Evolutionary conservation across 192 early-diverging fungal genomes (phyloP).

Genomic region (Allomyces arbusculus): DNA sequence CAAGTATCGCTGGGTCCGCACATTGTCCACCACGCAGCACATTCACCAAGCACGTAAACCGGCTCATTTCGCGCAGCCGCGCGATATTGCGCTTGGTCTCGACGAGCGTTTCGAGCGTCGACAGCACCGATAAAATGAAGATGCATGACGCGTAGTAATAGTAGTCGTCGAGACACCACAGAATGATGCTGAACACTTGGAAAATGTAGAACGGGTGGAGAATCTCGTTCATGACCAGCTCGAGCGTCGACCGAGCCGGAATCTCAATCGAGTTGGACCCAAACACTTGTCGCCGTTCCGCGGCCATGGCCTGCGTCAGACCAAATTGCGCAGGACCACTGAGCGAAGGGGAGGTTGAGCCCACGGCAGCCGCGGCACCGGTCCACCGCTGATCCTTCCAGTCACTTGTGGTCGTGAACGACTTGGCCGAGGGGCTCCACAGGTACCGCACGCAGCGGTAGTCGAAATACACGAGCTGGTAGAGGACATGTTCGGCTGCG

Average conservation of each 20-base stretch:
- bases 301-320: slow-evolving; percentile 23
- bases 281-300: slow-evolving; percentile 42
- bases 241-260: slow-evolving; percentile 33
- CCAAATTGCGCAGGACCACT: slow-evolving; percentile 20
- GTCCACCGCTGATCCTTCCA: slow-evolving; percentile 36
- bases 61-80: slow-evolving; percentile 22
- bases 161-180: slow-evolving; percentile 82
- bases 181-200: slow-evolving; percentile 48
- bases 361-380: background rate
- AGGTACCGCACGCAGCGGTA: slow-evolving; percentile 32
- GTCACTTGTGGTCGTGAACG: slow-evolving; percentile 20
- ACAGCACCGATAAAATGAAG: slow-evolving; percentile 59
- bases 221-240: slow-evolving; percentile 48
- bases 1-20: no score
- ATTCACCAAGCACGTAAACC: slow-evolving; percentile 19
- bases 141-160: slow-evolving; percentile 89
- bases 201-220: slow-evolving; percentile 70
- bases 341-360: background rate
- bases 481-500: slow-evolving; percentile 3
- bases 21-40: slow-evolving; percentile 8
- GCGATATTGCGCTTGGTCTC: slow-evolving; percentile 49
- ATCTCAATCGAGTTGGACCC: slow-evolving; percentile 53
- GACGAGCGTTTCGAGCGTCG: slow-evolving; percentile 53
- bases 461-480: slow-evolving; percentile 23
- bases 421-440: slow-evolving; percentile 21